phyloP scores from a whole-genome alignment of 495 filamentous ascomycete genomes.

The Penicillium antarcticum region DNA sequence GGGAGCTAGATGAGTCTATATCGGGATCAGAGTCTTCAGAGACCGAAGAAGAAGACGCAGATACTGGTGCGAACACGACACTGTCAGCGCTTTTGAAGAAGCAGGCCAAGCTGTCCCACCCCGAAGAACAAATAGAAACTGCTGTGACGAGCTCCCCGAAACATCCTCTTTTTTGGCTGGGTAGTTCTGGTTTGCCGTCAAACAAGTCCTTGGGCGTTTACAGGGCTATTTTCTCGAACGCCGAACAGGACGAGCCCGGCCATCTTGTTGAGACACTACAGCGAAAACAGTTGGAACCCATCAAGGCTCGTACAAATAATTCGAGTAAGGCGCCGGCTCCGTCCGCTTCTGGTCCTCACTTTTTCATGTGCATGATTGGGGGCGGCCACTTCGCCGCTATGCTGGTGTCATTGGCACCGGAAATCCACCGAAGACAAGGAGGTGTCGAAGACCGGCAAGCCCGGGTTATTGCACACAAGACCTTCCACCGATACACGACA shows the following conservation, averaged over 20 bases:
- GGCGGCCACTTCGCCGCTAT: constrained; percentile 97
- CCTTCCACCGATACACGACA: constrained; percentile 96
- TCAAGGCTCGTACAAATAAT: constrained; percentile 45
- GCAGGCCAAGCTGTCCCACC: constrained; percentile 67
- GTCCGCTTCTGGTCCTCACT: constrained; percentile 65
- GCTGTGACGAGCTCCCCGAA: constrained; percentile 59
- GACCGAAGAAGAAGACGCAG: constrained; percentile 52
- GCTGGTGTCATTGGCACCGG: constrained; percentile 84
- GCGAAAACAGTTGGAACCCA: constrained; percentile 69
- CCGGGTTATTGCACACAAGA: constrained; percentile 88
- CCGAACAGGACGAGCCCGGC: constrained; percentile 61
- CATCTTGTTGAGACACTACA: constrained; percentile 63
- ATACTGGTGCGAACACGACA: constrained; percentile 56
- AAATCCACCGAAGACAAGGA: constrained; percentile 63
- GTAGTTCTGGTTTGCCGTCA: constrained; percentile 65
- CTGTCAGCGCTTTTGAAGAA: constrained; percentile 74
- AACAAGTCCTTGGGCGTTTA: constrained; percentile 85
- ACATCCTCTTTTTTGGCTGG: constrained; percentile 82
- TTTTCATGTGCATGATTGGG: constrained; percentile 97
- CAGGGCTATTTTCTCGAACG: constrained; percentile 70
- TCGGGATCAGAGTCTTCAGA: constrained; percentile 71
- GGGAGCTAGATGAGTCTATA: constrained; percentile 82
- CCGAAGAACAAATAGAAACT: constrained; percentile 45
- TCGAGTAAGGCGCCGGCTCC: constrained; percentile 47
- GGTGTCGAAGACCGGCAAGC: constrained; percentile 77